Evolutionary conservation across 768 basidiomycete species (phyloP).

Genomic region (Mycena leptocephala): DNA sequence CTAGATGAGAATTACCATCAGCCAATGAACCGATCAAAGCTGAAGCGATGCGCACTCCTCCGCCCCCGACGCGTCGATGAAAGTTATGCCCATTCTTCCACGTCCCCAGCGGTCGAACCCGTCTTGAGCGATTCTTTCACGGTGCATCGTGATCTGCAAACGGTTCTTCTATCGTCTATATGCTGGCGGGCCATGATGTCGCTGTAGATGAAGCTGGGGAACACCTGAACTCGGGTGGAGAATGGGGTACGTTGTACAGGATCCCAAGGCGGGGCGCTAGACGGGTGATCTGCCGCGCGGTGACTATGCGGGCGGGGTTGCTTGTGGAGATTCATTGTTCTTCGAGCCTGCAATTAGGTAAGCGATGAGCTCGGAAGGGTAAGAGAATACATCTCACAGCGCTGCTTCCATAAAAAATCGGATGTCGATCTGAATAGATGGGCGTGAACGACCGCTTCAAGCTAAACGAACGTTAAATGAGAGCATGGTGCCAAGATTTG

Average conservation of each 20-base stretch:
- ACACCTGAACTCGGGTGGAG: conserved; percentile 90
- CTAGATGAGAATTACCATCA: conserved; percentile 56
- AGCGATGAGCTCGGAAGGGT: neutral
- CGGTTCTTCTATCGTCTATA: conserved; percentile 37
- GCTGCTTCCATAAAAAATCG: conserved; percentile 89
- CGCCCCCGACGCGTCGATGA: conserved; percentile 91
- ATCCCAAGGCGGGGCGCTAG: conserved; percentile 91
- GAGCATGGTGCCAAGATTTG: no score
- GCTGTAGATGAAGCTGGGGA: conserved; percentile 85
- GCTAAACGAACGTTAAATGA: conserved; percentile 58
- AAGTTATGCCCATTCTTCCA: conserved; percentile 90
- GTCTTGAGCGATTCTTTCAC: conserved; percentile 88
- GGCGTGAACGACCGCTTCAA: conserved; percentile 90
- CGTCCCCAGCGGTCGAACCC: conserved; percentile 87
- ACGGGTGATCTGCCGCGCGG: conserved; percentile 81
- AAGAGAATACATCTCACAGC: conserved; percentile 63
- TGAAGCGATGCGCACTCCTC: conserved; percentile 76
- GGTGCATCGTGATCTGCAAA: conserved; percentile 71
- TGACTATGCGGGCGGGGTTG: conserved; percentile 50
- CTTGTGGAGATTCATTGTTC: conserved; percentile 67
- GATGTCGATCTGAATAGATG: conserved; percentile 60
- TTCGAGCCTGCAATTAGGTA: conserved; percentile 67
- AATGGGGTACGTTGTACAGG: conserved; percentile 98
- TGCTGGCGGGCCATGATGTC: conserved; percentile 59
- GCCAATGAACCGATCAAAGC: neutral